These are phyloP conservation scores for Brachypodium distachyon DNA, from an alignment of 202 grass and related monocot species.

Conservation along the genomic window DNA sequence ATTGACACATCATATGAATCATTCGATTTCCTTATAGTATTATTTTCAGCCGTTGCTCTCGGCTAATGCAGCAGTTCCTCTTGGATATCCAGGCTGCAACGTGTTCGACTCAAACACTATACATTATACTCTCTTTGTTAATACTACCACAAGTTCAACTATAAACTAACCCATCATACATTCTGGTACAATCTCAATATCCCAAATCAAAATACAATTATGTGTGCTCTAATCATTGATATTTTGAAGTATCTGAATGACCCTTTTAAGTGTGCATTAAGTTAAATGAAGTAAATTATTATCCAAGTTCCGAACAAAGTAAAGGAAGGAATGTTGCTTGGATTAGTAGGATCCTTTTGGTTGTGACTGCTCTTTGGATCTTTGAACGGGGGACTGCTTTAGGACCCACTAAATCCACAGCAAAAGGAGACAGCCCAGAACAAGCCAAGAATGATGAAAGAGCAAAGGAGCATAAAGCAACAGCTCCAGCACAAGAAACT, in stretches of 20 bases:
- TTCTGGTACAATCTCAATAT: too few species aligned
- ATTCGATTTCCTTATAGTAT: too few species aligned
- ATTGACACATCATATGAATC: too few species aligned
- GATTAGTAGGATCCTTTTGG: conserved; percentile 7
- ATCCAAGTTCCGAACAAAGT: neutral
- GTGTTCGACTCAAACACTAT: too few species aligned
- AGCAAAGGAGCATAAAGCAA: conserved; percentile 36
- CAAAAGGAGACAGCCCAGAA: conserved; percentile 19
- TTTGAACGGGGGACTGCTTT: conserved; percentile 24
- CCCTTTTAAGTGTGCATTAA: neutral
- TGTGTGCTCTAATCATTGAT: neutral
- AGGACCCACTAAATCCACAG: conserved; percentile 27
- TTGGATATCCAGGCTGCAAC: too few species aligned
- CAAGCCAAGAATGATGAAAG: conserved; percentile 32
- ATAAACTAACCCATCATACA: too few species aligned
- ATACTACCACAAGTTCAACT: too few species aligned
- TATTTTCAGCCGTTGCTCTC: too few species aligned
- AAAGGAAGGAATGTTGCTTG: neutral
- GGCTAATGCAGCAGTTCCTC: too few species aligned
- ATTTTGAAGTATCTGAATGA: neutral
- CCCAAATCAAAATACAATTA: neutral
- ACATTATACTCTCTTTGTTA: too few species aligned
- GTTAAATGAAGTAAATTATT: neutral
- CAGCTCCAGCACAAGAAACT: conserved; percentile 33
- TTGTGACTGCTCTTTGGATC: conserved; percentile 28